Evolutionary conservation across 1,139 yeast species (phyloP).

Genomic region (Scheffersomyces insectosa): DNA sequence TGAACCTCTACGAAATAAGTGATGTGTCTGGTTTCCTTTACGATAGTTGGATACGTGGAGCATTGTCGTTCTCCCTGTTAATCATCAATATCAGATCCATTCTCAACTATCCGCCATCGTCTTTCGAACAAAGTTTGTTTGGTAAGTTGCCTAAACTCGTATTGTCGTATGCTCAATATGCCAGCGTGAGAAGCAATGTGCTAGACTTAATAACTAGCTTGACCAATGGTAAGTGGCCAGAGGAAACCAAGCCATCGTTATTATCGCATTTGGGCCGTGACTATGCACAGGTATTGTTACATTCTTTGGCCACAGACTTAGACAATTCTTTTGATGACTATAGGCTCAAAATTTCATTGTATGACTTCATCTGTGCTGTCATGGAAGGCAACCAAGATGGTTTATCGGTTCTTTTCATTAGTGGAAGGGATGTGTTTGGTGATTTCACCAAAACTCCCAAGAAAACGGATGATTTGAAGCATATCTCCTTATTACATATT

Average conservation of each 20-base stretch:
- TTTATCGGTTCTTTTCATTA: conserved; percentile 69
- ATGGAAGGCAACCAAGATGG: conserved; percentile 86
- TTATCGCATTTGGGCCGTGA: conserved; percentile 75
- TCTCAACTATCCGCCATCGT: conserved; percentile 53
- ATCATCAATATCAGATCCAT: conserved; percentile 57
- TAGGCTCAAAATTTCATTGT: conserved; percentile 56
- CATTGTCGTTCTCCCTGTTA: conserved; percentile 42
- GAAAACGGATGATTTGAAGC: conserved; percentile 20
- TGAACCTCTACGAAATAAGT: conserved; percentile 39
- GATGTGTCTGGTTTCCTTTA: conserved; percentile 46
- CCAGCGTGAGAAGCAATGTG: conserved; percentile 50
- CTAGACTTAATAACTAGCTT: conserved; percentile 62
- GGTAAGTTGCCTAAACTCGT: conserved; percentile 58
- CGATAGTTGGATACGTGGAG: conserved; percentile 43
- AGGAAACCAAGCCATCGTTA: conserved; percentile 65
- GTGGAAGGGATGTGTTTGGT: conserved; percentile 62
- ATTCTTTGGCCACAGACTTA: conserved; percentile 60
- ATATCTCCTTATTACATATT: conserved; percentile 52
- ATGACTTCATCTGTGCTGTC: conserved; percentile 74
- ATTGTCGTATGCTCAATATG: conserved; percentile 54
- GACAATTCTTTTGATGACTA: conserved; percentile 60
- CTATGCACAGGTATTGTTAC: conserved; percentile 59
- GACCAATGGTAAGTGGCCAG: conserved; percentile 61
- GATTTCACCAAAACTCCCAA: conserved; percentile 24
- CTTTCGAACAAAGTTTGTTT: conserved; percentile 64